Percentiles rank a stretch among this genome's conserved stretches.
Evolutionary conservation across 371 early-diverging fungal species (phyloP).

Genomic region (Funneliformis caledonium): DNA sequence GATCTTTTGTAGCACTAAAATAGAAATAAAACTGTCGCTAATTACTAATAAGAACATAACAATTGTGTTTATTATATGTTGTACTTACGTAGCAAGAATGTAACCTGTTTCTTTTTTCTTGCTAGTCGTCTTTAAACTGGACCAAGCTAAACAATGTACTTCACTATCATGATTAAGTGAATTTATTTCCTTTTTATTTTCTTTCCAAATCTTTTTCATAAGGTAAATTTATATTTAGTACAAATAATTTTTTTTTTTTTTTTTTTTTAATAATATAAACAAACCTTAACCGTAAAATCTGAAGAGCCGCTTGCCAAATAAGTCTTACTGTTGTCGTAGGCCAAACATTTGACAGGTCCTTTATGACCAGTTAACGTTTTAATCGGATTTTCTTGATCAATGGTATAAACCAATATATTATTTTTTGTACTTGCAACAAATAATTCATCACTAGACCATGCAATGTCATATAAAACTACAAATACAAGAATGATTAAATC

Average conservation of each 20-base stretch:
- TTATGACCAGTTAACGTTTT: not conserved
- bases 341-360: not conserved
- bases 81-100: not conserved
- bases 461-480: not conserved
- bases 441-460: not conserved
- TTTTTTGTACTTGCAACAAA: not conserved
- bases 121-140: not conserved
- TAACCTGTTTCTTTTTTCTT: constrained; percentile 1
- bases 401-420: not conserved
- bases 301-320: not conserved
- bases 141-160: not conserved
- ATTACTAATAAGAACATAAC: not conserved
- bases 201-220: not conserved
- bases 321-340: not conserved
- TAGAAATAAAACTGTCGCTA: not conserved
- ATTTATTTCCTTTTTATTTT: not conserved
- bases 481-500: not conserved
- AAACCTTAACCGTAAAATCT: not conserved
- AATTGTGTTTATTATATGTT: not conserved
- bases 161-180: not conserved
- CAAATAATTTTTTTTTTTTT: no score
- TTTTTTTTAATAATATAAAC: not conserved
- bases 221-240: not conserved
- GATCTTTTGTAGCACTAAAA: not conserved
- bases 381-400: not conserved